A percentile compares a stretch with the other conserved stretches of the same genome.
Evolutionary conservation across 164 flowering plant species (phyloP).

Genomic region (Sedum album): DNA sequence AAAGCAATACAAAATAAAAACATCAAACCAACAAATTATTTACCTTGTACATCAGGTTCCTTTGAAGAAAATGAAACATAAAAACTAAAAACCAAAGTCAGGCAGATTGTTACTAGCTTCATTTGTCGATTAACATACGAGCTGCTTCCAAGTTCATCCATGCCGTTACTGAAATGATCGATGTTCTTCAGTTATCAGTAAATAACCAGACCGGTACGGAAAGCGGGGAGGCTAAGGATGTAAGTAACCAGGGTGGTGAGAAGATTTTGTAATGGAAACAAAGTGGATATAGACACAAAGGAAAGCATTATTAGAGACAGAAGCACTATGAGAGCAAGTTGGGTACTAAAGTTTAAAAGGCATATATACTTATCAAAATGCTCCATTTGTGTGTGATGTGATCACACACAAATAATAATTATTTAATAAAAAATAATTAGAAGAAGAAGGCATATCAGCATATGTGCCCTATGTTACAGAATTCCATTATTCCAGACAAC

Average conservation of each 20-base stretch:
- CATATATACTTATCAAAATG: constrained; percentile 1
- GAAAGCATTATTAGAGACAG: neutral
- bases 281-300: neutral
- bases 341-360: constrained; percentile 1
- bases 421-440: neutral
- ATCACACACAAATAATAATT: neutral
- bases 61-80: neutral
- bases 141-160: neutral
- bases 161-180: neutral
- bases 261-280: neutral
- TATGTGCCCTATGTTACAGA: neutral
- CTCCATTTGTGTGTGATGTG: neutral
- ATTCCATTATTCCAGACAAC: constrained; percentile 4
- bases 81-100: neutral
- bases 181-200: no score
- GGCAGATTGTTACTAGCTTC: neutral
- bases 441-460: constrained; percentile 2
- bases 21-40: neutral
- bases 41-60: constrained; percentile 6
- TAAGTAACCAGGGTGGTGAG: neutral
- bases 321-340: constrained; percentile 3
- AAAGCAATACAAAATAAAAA: neutral
- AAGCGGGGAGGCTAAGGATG: neutral
- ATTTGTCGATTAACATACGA: neutral
- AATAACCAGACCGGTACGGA: neutral